A percentile compares a stretch with the other conserved stretches of the same genome.
Evolutionary conservation across 2,329 filamentous ascomycete genomes (phyloP).

Genomic region (Magnaporthales sp.): DNA sequence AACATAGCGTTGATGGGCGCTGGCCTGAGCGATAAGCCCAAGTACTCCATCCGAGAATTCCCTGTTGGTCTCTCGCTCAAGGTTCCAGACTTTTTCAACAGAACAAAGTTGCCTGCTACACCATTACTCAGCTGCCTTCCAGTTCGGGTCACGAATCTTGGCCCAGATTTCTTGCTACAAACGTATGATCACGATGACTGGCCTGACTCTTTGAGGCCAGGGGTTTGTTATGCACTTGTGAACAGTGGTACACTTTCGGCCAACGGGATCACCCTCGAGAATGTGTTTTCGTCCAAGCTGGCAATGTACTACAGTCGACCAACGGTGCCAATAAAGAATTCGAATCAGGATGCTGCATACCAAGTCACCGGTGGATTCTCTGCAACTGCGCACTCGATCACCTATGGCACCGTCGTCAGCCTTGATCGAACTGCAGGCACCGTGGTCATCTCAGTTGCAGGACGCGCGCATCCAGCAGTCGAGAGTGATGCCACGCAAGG

Average conservation of each 20-base stretch:
- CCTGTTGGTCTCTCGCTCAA: constrained; percentile 32
- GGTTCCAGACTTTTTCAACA: constrained; percentile 14
- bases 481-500: neutral
- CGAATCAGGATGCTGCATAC: neutral
- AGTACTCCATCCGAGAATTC: constrained; percentile 29
- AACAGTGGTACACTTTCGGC: neutral
- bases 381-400: neutral
- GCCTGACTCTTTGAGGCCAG: neutral
- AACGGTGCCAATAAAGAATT: too few relatives aligned
- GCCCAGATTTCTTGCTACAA: neutral
- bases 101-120: neutral
- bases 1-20: constrained; percentile 5
- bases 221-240: neutral
- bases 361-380: neutral
- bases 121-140: neutral
- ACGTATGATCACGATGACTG: neutral
- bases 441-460: neutral
- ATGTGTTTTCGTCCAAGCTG: neutral
- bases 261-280: neutral
- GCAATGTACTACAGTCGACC: neutral
- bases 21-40: neutral
- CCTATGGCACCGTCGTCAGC: neutral
- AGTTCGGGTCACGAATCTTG: neutral
- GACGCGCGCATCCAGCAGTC: neutral
- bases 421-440: neutral